A percentile compares a stretch with the other conserved stretches of the same genome.
Evolutionary conservation across 2,329 filamentous ascomycete species (phyloP).

Genomic region (Tolypocladium tropicale): DNA sequence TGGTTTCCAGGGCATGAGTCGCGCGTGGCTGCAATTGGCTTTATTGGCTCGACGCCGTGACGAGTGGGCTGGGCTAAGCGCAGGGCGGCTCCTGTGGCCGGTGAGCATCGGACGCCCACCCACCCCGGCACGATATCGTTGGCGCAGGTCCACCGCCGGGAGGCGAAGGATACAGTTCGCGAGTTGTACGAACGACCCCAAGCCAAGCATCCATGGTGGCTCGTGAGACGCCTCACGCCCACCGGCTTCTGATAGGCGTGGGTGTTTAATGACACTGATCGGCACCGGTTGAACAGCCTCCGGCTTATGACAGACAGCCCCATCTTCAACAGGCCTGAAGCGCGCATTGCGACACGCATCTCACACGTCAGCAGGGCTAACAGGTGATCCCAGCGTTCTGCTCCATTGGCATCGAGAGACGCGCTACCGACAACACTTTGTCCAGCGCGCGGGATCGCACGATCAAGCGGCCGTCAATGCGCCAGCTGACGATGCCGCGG

Average conservation of each 20-base stretch:
- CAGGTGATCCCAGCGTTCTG: not conserved
- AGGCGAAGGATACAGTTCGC: not conserved
- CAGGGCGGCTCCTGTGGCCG: too few relatives aligned
- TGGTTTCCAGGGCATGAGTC: not conserved
- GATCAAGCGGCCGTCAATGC: not conserved
- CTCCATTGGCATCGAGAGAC: not conserved
- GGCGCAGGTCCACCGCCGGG: not conserved
- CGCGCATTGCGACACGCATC: not conserved
- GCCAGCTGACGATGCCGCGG: not conserved
- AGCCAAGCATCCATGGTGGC: too few relatives aligned
- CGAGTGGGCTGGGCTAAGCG: not conserved
- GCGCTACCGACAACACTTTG: not conserved
- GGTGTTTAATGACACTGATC: not conserved
- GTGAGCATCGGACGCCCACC: too few relatives aligned
- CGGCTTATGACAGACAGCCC: not conserved
- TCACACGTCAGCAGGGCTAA: not conserved
- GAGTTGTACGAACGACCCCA: too few relatives aligned
- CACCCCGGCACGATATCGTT: not conserved
- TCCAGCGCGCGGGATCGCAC: not conserved
- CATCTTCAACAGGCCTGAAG: not conserved
- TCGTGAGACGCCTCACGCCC: not conserved
- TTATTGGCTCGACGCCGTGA: not conserved
- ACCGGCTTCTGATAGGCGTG: not conserved
- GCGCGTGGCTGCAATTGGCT: not conserved
- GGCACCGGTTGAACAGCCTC: not conserved